Conservation (phyloP, 805 yeast genomes). For the Scheffersomyces amazonensis region DNA sequence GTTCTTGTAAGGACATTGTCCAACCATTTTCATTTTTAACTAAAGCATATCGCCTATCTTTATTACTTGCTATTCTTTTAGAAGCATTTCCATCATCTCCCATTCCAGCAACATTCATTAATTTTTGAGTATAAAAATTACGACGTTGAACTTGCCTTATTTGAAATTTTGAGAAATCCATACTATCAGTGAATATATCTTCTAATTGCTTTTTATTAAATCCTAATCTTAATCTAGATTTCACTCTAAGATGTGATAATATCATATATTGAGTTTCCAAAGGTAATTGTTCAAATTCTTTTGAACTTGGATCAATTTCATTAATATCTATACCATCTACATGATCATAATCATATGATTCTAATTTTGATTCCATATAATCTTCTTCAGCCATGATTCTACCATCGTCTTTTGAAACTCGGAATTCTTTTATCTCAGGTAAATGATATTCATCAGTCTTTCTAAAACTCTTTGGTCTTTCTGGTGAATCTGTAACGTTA, state of each 20-base stretch:
- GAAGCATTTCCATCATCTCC: conserved; percentile 50
- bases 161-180: conserved; percentile 92
- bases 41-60: conserved; percentile 70
- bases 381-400: conserved; percentile 76
- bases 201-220: conserved; percentile 86
- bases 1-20: conserved; percentile 59
- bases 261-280: conserved; percentile 84
- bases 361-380: conserved; percentile 50
- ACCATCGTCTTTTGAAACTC: conserved; percentile 55
- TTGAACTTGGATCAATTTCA: conserved; percentile 78
- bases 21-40: conserved; percentile 80
- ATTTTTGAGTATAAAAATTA: conserved; percentile 81
- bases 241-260: conserved; percentile 73
- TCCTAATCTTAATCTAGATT: conserved; percentile 93
- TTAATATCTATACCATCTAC: conserved; percentile 70
- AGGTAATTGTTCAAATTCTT: conserved; percentile 75
- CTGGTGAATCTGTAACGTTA: conserved; percentile 1
- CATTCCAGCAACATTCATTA: conserved; percentile 83
- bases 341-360: conserved; percentile 44
- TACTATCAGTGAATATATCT: conserved; percentile 72
- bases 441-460: conserved; percentile 81
- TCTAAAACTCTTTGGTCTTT: conserved; percentile 28
- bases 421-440: conserved; percentile 63
- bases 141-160: conserved; percentile 90
- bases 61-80: conserved; percentile 79